Conservation (phyloP, 1,284 basidiomycete genomes). For the Schizophyllum amplum region DNA sequence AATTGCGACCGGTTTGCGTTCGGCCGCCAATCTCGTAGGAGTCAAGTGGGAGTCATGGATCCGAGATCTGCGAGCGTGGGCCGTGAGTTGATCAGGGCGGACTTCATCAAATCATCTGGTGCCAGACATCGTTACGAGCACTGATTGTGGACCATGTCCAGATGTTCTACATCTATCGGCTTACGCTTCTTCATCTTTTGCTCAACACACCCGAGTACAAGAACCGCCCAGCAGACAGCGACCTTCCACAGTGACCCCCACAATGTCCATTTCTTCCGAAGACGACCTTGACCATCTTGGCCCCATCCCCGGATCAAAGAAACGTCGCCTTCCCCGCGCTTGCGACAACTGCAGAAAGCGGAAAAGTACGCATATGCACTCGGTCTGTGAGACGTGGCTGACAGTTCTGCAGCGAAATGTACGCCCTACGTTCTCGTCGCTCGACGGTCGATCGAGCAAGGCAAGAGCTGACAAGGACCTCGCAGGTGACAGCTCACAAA, state of each 20-base stretch:
- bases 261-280: slow-evolving; percentile 10
- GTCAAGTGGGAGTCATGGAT: too few species aligned
- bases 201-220: slow-evolving; percentile 1
- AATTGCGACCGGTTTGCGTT: too few species aligned
- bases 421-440: slow-evolving; percentile 5
- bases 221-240: slow-evolving; percentile 3
- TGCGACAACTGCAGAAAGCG: slow-evolving; percentile 29
- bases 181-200: slow-evolving; percentile 2
- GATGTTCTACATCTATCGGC: too few species aligned
- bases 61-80: too few species aligned
- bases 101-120: too few species aligned
- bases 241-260: background rate
- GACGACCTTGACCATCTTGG: background rate
- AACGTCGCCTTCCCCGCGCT: slow-evolving; percentile 24
- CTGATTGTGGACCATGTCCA: too few species aligned
- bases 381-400: background rate
- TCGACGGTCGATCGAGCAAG: too few species aligned
- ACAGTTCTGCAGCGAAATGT: slow-evolving; percentile 24
- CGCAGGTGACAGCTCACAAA: slow-evolving; percentile 42
- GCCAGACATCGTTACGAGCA: too few species aligned
- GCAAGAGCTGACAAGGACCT: background rate
- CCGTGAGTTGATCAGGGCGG: too few species aligned
- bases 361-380: slow-evolving; percentile 20
- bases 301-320: slow-evolving; percentile 10
- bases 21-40: too few species aligned